Evolutionary conservation across 495 filamentous ascomycete species (phyloP), one percentile per base, ranked within the genome.

Genomic region (Pyrenopolyporus hunteri): DNA sequence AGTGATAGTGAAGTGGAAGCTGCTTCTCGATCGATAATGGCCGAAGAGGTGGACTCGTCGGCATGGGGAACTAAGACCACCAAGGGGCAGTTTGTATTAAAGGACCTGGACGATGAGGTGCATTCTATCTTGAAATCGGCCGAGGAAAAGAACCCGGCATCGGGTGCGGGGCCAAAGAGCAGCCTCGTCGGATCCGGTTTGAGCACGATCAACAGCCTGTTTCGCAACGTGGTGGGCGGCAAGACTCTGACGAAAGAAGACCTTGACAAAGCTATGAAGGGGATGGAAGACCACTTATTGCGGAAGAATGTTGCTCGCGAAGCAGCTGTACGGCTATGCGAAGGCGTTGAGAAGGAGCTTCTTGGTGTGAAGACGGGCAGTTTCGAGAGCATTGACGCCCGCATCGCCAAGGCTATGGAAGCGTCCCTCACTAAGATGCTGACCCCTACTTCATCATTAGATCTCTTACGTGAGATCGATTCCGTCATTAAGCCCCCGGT

Each of bases 291-390:
- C 48, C 95, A 98, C 75, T 81, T 98, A 4, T 73, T 97, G 39
- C 89, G 88, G 73, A 98, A 98, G 81, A 98, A 98, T 67, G 93
- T 98, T 39, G 95, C 94, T 6, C 87, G 89, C 33, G 93, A 97
- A 77, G 94, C 94, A 25, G 95, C 94, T 6, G 82, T 95, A 29
- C 89, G 94, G 46, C 79, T 98, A 31, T 96, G 92, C 71, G 89
- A 96, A 45, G 90, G 91, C 28, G 93, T 98, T 6, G 87, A 96
- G 72, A 86, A 87, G 55, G 91, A 96, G 60, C 81, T 98, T 19
- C 77, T 97, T 23, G 92, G 94, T 4, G 85, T 93, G 45, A 97
- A 94, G 80, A 98, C 94, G 2, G 90, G 84, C 13, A 94, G 81
- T 68, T 98, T 97, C 73, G 92, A 97, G 73, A 92, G 90, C 70